Base-by-base conservation (phyloP, 306 rosid genomes). In the Rosa lucieae region DNA sequence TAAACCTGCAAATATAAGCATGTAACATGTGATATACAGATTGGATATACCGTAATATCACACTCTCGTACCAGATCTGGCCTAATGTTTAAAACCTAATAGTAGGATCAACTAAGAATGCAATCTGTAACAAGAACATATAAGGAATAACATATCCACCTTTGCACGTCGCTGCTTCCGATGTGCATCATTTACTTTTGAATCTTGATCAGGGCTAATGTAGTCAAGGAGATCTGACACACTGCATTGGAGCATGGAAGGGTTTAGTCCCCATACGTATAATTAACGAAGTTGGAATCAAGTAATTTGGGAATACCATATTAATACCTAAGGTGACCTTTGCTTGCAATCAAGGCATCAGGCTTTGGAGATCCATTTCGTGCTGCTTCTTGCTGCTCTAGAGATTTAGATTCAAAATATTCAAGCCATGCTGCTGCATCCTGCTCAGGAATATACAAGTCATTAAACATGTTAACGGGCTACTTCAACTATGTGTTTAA, bases 241-340 rank as follows among this genome's bases (percentile, higher is more conserved):
- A 67, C 99, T 95, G 90, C 90, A 88, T 74, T 75, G 84, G 79
- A 80, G 47, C 79, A 74, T 83, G 70, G 78, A 81, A 78, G 56
- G 63, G 49, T 79, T 86, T 72, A 88, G 79, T 76, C 55, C 70
- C 82, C 44, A 20, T 53, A 78, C 83, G 62, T 69, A n/a, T 70
- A 18, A 75, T 65, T 55, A 23, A n/a, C 11, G 56, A 5, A 76
- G 81, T 77, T 81, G 78, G 77, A 92, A 84, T 73, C 76, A 76
- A 76, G 90, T 84, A 94, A 81, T 79, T 40, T 12, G 90, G 87
- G 88, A 83, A 86, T 88, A 89, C 94, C 91, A 86, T 90, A 83
- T 89, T 86, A 92, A 85, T 95, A 95, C 99, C 99, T 95, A 88
- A 95, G 99, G 93, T 95, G 99, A 83, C 99, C 99, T 87, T 95